Evolutionary conservation across 83 land plant genomes (phyloP).

Genomic region (Larix sibirica): DNA sequence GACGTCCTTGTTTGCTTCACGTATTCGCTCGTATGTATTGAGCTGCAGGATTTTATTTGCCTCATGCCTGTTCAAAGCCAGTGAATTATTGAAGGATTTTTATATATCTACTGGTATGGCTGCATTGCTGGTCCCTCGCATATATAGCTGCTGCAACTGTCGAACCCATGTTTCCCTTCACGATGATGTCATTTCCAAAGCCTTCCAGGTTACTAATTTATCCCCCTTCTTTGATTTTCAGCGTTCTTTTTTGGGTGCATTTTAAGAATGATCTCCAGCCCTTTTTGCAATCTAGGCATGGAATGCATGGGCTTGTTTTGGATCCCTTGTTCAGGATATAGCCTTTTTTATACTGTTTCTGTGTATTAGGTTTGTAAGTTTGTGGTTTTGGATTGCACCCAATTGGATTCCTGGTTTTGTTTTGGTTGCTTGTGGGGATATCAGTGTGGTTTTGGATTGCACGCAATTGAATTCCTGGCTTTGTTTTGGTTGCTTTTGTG

Average conservation of each 20-base stretch:
- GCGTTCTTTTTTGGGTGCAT: not conserved
- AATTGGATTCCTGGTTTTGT: not conserved
- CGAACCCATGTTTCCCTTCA: slow-evolving; percentile 56
- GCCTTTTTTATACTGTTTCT: too few species aligned
- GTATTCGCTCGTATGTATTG: too few species aligned
- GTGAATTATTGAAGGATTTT: slow-evolving; percentile 1
- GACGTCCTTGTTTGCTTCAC: too few species aligned
- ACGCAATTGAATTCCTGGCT: not conserved
- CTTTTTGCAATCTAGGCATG: too few species aligned
- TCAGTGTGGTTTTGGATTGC: not conserved
- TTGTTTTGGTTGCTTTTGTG: not conserved
- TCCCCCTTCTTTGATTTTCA: not conserved
- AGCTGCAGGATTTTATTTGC: too few species aligned
- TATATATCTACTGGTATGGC: slow-evolving; percentile 23
- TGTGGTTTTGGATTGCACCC: not conserved
- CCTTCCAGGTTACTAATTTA: slow-evolving; percentile 55
- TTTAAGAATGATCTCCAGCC: too few species aligned
- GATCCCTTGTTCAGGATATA: too few species aligned
- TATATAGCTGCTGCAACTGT: slow-evolving; percentile 77
- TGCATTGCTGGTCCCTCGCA: slow-evolving; percentile 43
- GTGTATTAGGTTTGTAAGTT: not conserved
- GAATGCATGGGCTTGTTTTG: too few species aligned
- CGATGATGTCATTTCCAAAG: slow-evolving; percentile 70
- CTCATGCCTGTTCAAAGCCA: too few species aligned
- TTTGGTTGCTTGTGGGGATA: not conserved